phyloP scores from a whole-genome alignment of 331 rosid species.

The Stylosanthes scabra region DNA sequence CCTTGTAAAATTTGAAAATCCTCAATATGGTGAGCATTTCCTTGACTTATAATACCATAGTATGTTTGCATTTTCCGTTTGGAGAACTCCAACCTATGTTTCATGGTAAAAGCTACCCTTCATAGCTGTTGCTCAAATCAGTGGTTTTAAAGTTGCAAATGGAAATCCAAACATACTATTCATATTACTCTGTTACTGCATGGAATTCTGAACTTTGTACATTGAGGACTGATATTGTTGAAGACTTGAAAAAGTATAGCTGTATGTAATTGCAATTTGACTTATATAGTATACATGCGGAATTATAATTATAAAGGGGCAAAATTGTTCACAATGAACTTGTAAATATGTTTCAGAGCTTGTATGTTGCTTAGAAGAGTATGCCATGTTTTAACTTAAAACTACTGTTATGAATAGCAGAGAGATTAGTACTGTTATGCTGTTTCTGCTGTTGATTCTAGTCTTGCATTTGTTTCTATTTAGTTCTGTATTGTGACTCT shows the following conservation, averaged over 20 bases:
- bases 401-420: constrained; percentile 24
- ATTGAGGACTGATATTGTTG: constrained; percentile 45
- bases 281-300: constrained; percentile 30
- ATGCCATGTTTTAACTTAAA: constrained; percentile 21
- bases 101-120: too few species aligned
- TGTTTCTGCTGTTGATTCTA: background rate
- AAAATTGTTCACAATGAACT: constrained; percentile 18
- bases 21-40: constrained; percentile 43
- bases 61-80: too few species aligned
- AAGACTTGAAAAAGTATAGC: constrained; percentile 51
- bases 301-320: constrained; percentile 25
- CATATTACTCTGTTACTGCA: constrained; percentile 42
- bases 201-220: constrained; percentile 47
- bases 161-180: background rate
- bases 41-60: constrained; percentile 42
- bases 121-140: too few species aligned
- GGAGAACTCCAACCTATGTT: too few species aligned
- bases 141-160: too few species aligned
- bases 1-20: constrained; percentile 42
- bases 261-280: constrained; percentile 45
- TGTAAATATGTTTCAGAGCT: constrained; percentile 39
- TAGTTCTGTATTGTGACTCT: constrained; percentile 22
- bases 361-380: constrained; percentile 26
- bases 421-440: constrained; percentile 17
- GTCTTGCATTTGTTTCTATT: background rate